Percentiles rank a stretch among this genome's conserved stretches.
These are phyloP conservation scores for Phytophthora europaea DNA, from an alignment of 352 stramenopile genomes.

Conservation along the genomic window DNA sequence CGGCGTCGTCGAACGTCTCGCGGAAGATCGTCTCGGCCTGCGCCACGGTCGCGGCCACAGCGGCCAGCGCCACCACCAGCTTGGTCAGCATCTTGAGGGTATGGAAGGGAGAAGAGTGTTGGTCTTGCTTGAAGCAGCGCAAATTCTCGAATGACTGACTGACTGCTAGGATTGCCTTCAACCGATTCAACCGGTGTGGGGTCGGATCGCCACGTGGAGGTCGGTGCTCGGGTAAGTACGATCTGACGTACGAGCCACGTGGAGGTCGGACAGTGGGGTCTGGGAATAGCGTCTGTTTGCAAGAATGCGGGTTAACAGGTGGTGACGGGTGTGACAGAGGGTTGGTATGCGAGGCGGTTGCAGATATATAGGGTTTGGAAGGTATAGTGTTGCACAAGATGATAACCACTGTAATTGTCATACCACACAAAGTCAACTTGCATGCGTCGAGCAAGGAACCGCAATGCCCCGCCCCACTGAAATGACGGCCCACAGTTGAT, in stretches of 20 bases:
- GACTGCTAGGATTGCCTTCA: slow-evolving; percentile 6
- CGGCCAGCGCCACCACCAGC: slow-evolving; percentile 62
- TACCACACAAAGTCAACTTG: neutral
- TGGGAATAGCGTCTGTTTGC: neutral
- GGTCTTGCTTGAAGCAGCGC: slow-evolving; percentile 33
- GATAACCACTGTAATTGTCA: neutral
- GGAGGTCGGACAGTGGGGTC: slow-evolving; percentile 14
- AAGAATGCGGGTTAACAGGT: neutral
- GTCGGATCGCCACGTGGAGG: slow-evolving; percentile 44
- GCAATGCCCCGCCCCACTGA: neutral
- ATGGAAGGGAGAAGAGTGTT: slow-evolving; percentile 22
- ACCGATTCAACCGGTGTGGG: neutral
- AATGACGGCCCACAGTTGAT: neutral
- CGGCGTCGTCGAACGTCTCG: slow-evolving; percentile 94
- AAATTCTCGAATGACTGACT: slow-evolving; percentile 43
- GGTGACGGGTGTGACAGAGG: neutral
- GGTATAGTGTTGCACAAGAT: neutral
- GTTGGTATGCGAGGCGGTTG: neutral
- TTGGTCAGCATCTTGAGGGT: slow-evolving; percentile 61
- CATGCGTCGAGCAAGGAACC: neutral
- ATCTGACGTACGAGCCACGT: slow-evolving; percentile 19
- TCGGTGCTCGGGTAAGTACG: neutral
- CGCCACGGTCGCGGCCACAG: slow-evolving; percentile 59
- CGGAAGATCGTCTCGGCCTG: slow-evolving; percentile 93
- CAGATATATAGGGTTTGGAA: neutral